Evolutionary conservation across 352 stramenopile species (phyloP).

Genomic region (Phytophthora pisi): DNA sequence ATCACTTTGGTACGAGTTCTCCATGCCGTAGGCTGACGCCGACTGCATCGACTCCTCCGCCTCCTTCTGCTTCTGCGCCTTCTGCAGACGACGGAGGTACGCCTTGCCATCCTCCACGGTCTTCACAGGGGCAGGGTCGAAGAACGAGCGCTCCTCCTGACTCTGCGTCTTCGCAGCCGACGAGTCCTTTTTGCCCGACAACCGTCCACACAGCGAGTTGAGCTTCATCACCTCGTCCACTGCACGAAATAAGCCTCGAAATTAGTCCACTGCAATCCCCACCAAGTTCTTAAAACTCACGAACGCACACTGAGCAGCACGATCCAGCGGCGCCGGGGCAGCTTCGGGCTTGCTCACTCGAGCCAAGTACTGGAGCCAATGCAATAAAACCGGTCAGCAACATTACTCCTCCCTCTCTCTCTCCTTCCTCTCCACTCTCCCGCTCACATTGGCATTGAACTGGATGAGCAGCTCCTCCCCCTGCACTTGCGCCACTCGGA

Average conservation of each 20-base stretch:
- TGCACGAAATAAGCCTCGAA: constrained; percentile 20
- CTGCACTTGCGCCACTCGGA: constrained; percentile 74
- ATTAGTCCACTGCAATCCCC: background rate
- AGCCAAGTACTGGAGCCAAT: constrained; percentile 43
- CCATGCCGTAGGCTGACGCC: constrained; percentile 47
- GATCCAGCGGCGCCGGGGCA: constrained; percentile 29
- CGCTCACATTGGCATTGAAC: constrained; percentile 58
- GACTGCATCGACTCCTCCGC: constrained; percentile 57
- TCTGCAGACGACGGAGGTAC: constrained; percentile 70
- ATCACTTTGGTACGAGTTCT: constrained; percentile 58
- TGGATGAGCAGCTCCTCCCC: constrained; percentile 63
- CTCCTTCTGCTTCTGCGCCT: constrained; percentile 57
- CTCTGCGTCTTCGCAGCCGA: constrained; percentile 17
- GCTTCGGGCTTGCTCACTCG: constrained; percentile 30
- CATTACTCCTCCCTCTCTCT: background rate
- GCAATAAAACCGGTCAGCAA: constrained; percentile 9
- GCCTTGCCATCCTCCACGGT: constrained; percentile 78
- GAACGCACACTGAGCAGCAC: constrained; percentile 44
- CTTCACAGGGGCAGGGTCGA: constrained; percentile 63
- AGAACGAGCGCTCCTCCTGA: constrained; percentile 67
- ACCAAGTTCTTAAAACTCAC: background rate
- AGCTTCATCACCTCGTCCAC: constrained; percentile 72
- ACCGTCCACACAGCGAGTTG: constrained; percentile 56
- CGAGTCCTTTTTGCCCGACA: constrained; percentile 44
- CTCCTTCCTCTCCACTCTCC: background rate